Evolutionary conservation across 345 rosid species (phyloP).

Genomic region (Eucalyptus sp.): DNA sequence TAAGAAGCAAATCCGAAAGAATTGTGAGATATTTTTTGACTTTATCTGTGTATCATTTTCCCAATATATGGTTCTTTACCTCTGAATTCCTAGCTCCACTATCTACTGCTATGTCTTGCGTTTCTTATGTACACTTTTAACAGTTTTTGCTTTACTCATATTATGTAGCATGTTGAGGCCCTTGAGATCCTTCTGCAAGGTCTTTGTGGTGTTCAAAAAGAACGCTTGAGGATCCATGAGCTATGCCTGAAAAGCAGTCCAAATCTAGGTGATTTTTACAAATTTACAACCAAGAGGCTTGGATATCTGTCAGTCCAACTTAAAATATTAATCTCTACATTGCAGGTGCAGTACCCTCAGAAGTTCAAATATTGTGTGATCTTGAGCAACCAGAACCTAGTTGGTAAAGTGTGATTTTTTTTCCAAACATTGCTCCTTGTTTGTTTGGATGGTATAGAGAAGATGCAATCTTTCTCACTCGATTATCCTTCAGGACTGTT

Average conservation of each 20-base stretch:
- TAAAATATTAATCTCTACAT: not conserved
- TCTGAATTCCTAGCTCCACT: not conserved
- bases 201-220: conserved; percentile 91
- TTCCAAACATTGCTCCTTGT: not conserved
- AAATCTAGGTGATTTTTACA: conserved; percentile 42
- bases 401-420: conserved; percentile 31
- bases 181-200: conserved; percentile 97
- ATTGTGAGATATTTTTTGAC: not conserved
- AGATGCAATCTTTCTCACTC: not conserved
- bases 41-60: not conserved
- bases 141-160: not conserved
- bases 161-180: conserved; percentile 88
- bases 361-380: conserved; percentile 81
- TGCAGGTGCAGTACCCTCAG: conserved; percentile 61
- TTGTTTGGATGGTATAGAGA: not conserved
- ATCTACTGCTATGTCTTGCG: not conserved
- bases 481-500: conserved; percentile 45
- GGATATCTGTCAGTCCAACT: not conserved
- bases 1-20: not conserved
- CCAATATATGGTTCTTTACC: not conserved
- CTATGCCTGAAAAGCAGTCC: conserved; percentile 69
- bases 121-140: not conserved
- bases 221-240: conserved; percentile 83
- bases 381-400: conserved; percentile 80
- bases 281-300: not conserved